Base-by-base conservation (phyloP, 345 rosid species). In the Citrus trifoliata region DNA sequence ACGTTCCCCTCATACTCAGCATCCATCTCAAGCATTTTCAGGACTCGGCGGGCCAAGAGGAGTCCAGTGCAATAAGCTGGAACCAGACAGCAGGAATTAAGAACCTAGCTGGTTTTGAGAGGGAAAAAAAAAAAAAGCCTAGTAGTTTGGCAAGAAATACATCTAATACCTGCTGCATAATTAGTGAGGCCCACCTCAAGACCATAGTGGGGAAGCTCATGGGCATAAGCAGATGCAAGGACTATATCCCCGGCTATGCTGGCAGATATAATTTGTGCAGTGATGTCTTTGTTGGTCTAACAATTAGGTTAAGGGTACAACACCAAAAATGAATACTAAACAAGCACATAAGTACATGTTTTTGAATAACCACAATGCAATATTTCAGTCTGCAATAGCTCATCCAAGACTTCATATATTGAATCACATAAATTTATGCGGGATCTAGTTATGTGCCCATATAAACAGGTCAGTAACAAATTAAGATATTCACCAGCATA, bases 41-140 rank as follows among this genome's bases (percentile, higher is more conserved):
- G 70, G 3, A 89, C 94, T 30, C 97, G 88, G 19, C 94, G 94
- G 30, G 94, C 93, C 90, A 89, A 84, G 18, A 92, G 94, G 64
- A 90, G 93, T 3, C 94, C 97, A 40, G 91, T 88, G 73, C 94
- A 89, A 83, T 92, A 92, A 64, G 94, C 94, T 92, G 77, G 18
- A 14, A 38, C 40, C 62, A 59, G 30, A 51, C 8, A 48, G 37
- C 32, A 40, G 33, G 22, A 58, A 55, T 53, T 8, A 67, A 22
- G 70, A 46, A 66, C 62, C 22, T 2, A n/a, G 10, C 10, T 3
- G n/a, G 25, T 3, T 1, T 10, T 37, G 33, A 32, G 1, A 32
- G 33, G 33, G 0, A 33, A 37, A 37, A 25, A 71, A 38, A 27
- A 70, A 58, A 3, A 27, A 53, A 5, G 18, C 28, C 30, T 10